Evolutionary conservation across 257 asterid genomes (phyloP).

Genomic region (Fraxinus anomala): DNA sequence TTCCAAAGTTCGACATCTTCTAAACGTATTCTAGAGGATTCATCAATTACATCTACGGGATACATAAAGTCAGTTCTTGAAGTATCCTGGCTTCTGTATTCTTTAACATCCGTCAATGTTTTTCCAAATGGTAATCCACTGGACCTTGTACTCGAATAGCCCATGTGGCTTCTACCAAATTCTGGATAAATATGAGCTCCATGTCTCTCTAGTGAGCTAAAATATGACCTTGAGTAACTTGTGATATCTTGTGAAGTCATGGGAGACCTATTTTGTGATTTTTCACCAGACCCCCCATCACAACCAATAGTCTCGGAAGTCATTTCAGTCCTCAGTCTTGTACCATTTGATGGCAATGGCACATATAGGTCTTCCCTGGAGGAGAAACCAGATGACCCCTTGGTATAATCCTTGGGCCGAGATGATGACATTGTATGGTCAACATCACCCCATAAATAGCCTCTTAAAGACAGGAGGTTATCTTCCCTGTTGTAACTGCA

Average conservation of each 20-base stretch:
- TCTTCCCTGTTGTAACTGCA: slow-evolving; percentile 35
- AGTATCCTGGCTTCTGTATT: slow-evolving; percentile 33
- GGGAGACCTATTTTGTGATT: slow-evolving; percentile 36
- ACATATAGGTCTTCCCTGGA: slow-evolving; percentile 29
- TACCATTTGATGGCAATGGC: slow-evolving; percentile 32
- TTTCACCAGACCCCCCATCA: slow-evolving; percentile 36
- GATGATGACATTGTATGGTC: slow-evolving; percentile 40
- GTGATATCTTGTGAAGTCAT: slow-evolving; percentile 36
- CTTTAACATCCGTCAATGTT: slow-evolving; percentile 31
- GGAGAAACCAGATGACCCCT: slow-evolving; percentile 29
- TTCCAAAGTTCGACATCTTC: slow-evolving; percentile 39
- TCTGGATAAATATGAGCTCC: slow-evolving; percentile 36
- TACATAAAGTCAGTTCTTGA: slow-evolving; percentile 35
- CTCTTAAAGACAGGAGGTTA: slow-evolving; percentile 29
- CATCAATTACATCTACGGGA: slow-evolving; percentile 31
- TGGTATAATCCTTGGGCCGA: slow-evolving; percentile 34
- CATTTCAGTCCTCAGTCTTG: slow-evolving; percentile 31
- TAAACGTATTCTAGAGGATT: slow-evolving; percentile 33
- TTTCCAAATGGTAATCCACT: slow-evolving; percentile 29
- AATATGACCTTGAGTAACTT: slow-evolving; percentile 43
- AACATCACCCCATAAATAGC: slow-evolving; percentile 34
- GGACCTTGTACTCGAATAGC: slow-evolving; percentile 28
- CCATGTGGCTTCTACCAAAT: slow-evolving; percentile 28
- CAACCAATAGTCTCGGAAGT: slow-evolving; percentile 34
- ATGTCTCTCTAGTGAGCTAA: slow-evolving; percentile 36